Evolutionary conservation across 148 eudicot species (phyloP), one percentile per base, ranked within the genome.

Genomic region (Chenopodium suecicum): DNA sequence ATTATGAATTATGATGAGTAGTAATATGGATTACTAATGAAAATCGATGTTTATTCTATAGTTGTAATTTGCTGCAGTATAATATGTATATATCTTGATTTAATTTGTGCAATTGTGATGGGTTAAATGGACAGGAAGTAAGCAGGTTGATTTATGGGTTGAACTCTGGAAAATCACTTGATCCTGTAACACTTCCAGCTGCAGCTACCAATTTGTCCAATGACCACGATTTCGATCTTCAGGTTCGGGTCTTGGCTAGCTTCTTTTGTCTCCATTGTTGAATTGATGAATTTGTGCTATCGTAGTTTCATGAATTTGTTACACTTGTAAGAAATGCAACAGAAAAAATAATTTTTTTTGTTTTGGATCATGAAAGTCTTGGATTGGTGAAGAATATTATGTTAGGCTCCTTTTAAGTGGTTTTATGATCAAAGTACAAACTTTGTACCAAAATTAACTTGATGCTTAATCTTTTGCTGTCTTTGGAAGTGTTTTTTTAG

Each of bases 81-180:
- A 41, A 34, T 34, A 34, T 48, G 1, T 9, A 34, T 34, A 34
- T 48, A 48, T 1, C 37, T 34, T 34, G 37, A 34, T 34, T 34
- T 34, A 34, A 34, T 50, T 11, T 9, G 54, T 50, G 54, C 54
- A 11, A 50, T 50, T 50, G 54, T 50, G 54, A 50, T 22, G 75
- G 65, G 52, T 34, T 50, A 19, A 14, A 17, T 64, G 77, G 56
- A 65, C 91, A 95, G 99, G 99, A 95, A 89, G 99, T 88, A 17
- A 91, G 91, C 82, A 91, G 98, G 68, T 19, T 95, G 88, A 90
- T 95, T 78, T 70, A 91, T 85, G 99, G 99, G 34, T 80, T 93
- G 80, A 95, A 95, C 81, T 91, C 94, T 87, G 99, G 98, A 79
- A 95, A 56, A 84, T 74, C 93, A 65, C 90, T 95, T 79, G 94